phyloP scores from a whole-genome alignment of 2,329 filamentous ascomycete species.

The Kalaharituber pfeilii region DNA sequence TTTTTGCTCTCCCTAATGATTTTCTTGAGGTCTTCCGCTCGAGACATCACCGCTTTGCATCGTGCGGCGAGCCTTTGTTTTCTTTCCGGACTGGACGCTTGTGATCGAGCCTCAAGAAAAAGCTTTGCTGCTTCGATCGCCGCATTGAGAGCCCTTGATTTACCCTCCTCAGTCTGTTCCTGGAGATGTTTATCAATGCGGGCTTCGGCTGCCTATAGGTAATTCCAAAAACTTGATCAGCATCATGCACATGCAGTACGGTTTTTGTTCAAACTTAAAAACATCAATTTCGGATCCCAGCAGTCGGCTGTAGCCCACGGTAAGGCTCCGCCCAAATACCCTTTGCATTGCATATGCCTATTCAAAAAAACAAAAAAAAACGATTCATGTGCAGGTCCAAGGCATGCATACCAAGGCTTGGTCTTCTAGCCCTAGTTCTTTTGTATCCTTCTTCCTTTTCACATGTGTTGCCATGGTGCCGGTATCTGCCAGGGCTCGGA shows the following conservation, averaged over 20 bases:
- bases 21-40: slow-evolving; percentile 59
- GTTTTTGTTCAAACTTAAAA: background rate
- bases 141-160: slow-evolving; percentile 49
- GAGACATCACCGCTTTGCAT: slow-evolving; percentile 50
- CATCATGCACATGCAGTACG: background rate
- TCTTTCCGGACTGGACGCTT: slow-evolving; percentile 44
- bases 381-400: background rate
- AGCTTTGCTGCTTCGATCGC: slow-evolving; percentile 63
- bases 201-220: slow-evolving; percentile 36
- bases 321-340: background rate
- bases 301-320: background rate
- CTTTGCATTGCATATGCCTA: background rate
- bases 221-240: background rate
- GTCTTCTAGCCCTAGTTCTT: background rate
- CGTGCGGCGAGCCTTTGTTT: slow-evolving; percentile 49
- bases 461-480: too few species aligned
- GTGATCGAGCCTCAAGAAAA: slow-evolving; percentile 57
- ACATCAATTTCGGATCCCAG: background rate
- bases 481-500: too few species aligned
- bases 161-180: slow-evolving; percentile 28
- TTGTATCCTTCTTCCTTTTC: background rate
- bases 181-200: slow-evolving; percentile 32
- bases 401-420: background rate
- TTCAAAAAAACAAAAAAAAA: background rate
- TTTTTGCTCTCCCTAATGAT: slow-evolving; percentile 14